Conservation (phyloP, 768 basidiomycete species). For the Dacryopinax primogenitus region DNA sequence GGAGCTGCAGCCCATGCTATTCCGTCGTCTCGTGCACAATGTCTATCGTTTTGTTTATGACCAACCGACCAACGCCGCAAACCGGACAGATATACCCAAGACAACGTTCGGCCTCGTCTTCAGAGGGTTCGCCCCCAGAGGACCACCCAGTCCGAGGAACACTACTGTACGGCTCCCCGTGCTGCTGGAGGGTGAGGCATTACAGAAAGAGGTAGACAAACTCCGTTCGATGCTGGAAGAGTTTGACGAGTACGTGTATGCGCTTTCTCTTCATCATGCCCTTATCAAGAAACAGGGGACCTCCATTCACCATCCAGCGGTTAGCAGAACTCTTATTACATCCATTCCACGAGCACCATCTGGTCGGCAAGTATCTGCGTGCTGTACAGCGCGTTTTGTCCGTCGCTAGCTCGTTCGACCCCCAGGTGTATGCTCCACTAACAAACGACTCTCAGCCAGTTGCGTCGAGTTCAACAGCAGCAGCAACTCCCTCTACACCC, state of each 20-base stretch:
- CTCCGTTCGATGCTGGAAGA: constrained; percentile 56
- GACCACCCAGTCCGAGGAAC: neutral
- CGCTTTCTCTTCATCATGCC: constrained; percentile 12
- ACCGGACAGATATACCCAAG: neutral
- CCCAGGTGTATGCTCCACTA: constrained; percentile 39
- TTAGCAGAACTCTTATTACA: constrained; percentile 66
- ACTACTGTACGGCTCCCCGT: neutral
- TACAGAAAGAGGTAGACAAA: constrained; percentile 39
- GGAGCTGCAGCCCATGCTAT: neutral
- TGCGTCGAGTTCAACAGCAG: constrained; percentile 35
- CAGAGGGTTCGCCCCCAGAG: neutral
- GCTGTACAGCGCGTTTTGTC: constrained; percentile 71
- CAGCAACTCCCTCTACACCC: constrained; percentile 33
- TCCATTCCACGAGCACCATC: constrained; percentile 59
- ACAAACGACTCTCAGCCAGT: constrained; percentile 22
- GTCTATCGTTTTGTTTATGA: neutral
- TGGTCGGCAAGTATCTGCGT: constrained; percentile 75
- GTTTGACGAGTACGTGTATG: constrained; percentile 52
- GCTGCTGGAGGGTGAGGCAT: constrained; percentile 44
- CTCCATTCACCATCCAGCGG: constrained; percentile 84
- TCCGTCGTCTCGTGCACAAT: neutral
- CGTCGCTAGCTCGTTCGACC: constrained; percentile 65
- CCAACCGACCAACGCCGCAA: neutral
- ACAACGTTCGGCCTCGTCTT: neutral
- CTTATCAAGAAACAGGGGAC: constrained; percentile 29